A percentile compares a stretch with the other conserved stretches of the same genome.
Conservation (phyloP, 148 eudicot genomes). For the Cornus suecica region DNA sequence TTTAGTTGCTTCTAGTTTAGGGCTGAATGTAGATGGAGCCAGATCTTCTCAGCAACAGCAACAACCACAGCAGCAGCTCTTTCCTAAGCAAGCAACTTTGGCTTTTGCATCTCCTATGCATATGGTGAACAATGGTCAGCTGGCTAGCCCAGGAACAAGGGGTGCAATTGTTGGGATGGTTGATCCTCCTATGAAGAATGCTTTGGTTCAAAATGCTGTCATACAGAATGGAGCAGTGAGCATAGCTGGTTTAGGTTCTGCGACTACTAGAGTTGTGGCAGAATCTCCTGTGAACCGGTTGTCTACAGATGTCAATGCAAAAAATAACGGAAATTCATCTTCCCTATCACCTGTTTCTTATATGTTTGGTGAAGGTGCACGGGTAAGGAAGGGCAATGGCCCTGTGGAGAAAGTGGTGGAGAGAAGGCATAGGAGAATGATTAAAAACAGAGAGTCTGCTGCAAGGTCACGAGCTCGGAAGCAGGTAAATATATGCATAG, state of each 20-base stretch:
- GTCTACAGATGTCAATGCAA: slow-evolving; percentile 16
- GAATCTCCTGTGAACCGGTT: slow-evolving; percentile 28
- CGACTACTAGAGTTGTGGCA: slow-evolving; percentile 6
- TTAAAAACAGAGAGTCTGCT: slow-evolving; percentile 61
- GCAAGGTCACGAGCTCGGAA: slow-evolving; percentile 59
- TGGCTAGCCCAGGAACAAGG: slow-evolving; percentile 26
- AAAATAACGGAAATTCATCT: slow-evolving; percentile 21
- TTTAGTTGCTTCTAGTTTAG: slow-evolving; percentile 9
- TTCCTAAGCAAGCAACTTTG: slow-evolving; percentile 45
- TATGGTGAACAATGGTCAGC: slow-evolving; percentile 17
- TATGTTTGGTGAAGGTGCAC: slow-evolving; percentile 19
- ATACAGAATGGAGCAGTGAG: slow-evolving; percentile 21
- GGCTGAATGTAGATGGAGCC: slow-evolving; percentile 16
- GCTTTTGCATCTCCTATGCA: slow-evolving; percentile 28
- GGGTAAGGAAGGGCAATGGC: slow-evolving; percentile 30
- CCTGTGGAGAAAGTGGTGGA: slow-evolving; percentile 47
- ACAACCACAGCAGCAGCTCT: slow-evolving; percentile 31
- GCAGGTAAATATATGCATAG: slow-evolving; percentile 27
- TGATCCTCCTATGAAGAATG: slow-evolving; percentile 18
- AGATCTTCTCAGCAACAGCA: slow-evolving; percentile 19
- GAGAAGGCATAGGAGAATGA: slow-evolving; percentile 55
- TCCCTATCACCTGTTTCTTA: slow-evolving; percentile 32
- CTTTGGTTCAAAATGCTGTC: slow-evolving; percentile 18
- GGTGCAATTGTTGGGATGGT: slow-evolving; percentile 17
- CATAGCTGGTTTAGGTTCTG: slow-evolving; percentile 16